Conservation (phyloP, 495 filamentous ascomycete genomes). For the Echria macrotheca region DNA sequence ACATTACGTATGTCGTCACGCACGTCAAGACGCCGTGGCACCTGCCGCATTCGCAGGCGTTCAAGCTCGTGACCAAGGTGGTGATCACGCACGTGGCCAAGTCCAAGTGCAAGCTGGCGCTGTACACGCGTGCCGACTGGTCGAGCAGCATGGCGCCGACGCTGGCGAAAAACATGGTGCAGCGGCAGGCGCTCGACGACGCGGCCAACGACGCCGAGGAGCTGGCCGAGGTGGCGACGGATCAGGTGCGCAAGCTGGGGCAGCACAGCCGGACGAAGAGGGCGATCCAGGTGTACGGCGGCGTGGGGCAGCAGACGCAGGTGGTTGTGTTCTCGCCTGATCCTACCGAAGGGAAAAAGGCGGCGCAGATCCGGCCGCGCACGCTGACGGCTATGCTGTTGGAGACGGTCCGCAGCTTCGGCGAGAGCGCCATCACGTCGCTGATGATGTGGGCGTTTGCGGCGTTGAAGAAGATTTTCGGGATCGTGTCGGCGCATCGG, state of each 20-base stretch:
- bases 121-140: slow-evolving; percentile 88
- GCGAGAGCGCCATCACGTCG: slow-evolving; percentile 64
- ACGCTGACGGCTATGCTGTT: slow-evolving; percentile 63
- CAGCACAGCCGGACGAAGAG: slow-evolving; percentile 81
- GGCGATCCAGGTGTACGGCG: slow-evolving; percentile 84
- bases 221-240: slow-evolving; percentile 75
- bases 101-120: slow-evolving; percentile 82
- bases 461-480: slow-evolving; percentile 57
- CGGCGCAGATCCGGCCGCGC: slow-evolving; percentile 58
- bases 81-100: slow-evolving; percentile 91
- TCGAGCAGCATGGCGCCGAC: slow-evolving; percentile 49
- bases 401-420: slow-evolving; percentile 61
- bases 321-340: slow-evolving; percentile 58
- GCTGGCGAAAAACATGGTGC: slow-evolving; percentile 66
- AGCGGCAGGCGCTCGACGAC: slow-evolving; percentile 74
- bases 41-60: slow-evolving; percentile 71
- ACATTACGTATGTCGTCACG: slow-evolving; percentile 90
- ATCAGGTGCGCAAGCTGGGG: slow-evolving; percentile 80
- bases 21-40: slow-evolving; percentile 88
- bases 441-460: slow-evolving; percentile 70
- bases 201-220: slow-evolving; percentile 78
- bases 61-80: slow-evolving; percentile 82
- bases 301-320: slow-evolving; percentile 67
- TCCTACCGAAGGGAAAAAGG: slow-evolving; percentile 31
- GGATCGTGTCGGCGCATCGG: slow-evolving; percentile 66